Base-by-base conservation (phyloP, 148 eudicot species). In the Vaccinium macrocarpon region DNA sequence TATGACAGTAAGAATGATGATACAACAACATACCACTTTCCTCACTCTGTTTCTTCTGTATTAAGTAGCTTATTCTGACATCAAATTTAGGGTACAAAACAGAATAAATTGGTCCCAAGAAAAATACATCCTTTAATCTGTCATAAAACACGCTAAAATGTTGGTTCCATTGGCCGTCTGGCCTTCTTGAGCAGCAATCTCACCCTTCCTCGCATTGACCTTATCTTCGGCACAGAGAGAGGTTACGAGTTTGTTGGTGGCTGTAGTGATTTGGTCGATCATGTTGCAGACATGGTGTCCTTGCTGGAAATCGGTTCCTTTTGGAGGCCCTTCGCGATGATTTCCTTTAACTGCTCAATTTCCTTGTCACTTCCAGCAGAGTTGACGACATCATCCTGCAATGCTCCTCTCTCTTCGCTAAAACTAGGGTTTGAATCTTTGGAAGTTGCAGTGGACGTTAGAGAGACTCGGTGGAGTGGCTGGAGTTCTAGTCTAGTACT, bases 161-260 rank as follows among this genome's bases (percentile, higher is more conserved):
- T 94, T 97, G 1, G 93, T 94, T 55, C 97, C 97, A 32, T 91
- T 68, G 25, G 94, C 96, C 0, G 94, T 93, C 88, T 93, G 95
- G 0, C 99, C 99, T 16, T 98, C 99, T 8, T 95, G 98, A 35
- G 98, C 99, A 10, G 97, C 99, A 87, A 97, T 95, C 87, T 97
- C 99, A 76, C 95, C 99, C 88, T 91, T 97, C 90, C 99, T 90
- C 25, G 98, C 92, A 88, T 73, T 80, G 84, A 95, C 99, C 38
- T 90, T 90, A 70, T 97, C 99, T 73, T 95, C 98, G 55, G 95
- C 46, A 4, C 46, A 32, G 80, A 75, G 64, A 56, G 23, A 48
- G 23, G 53, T 66, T 95, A 97, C 99, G 77, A 95, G 93, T 80
- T 94, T 97, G 86, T 86, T 85, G 15, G 97, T 91, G 42, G 97